Conservation (phyloP, 768 basidiomycete genomes). For the Auriscalpium microsporum region DNA sequence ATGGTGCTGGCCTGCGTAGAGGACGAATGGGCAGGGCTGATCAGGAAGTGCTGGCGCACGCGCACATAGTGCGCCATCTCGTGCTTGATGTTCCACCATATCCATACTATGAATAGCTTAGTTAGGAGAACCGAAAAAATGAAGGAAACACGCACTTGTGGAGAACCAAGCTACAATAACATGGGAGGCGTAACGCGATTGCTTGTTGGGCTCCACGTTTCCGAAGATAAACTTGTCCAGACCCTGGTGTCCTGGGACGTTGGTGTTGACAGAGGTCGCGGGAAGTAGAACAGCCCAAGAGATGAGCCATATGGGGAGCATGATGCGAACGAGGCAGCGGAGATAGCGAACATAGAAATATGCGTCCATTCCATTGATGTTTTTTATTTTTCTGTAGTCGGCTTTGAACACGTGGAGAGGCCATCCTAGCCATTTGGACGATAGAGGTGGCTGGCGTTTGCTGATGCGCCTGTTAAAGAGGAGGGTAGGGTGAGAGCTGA, state of each 20-base stretch:
- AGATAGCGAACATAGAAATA: slow-evolving; percentile 91
- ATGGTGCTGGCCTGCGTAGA: slow-evolving; percentile 86
- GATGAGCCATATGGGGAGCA: slow-evolving; percentile 87
- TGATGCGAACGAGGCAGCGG: slow-evolving; percentile 71
- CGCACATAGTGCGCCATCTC: slow-evolving; percentile 80
- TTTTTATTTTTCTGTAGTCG: slow-evolving; percentile 53
- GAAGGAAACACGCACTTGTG: slow-evolving; percentile 46
- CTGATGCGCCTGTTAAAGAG: slow-evolving; percentile 24
- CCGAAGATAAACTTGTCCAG: slow-evolving; percentile 76
- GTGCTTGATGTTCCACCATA: slow-evolving; percentile 68
- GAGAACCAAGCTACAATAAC: slow-evolving; percentile 68
- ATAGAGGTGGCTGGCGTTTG: slow-evolving; percentile 50
- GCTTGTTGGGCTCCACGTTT: slow-evolving; percentile 48
- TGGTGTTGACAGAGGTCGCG: slow-evolving; percentile 49
- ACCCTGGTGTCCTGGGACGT: slow-evolving; percentile 36
- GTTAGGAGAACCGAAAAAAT: background rate
- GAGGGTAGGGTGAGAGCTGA: background rate
- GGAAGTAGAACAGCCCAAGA: slow-evolving; percentile 86
- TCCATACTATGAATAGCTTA: slow-evolving; percentile 52
- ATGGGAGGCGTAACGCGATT: slow-evolving; percentile 67
- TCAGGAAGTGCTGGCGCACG: slow-evolving; percentile 75
- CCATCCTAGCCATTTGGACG: slow-evolving; percentile 50
- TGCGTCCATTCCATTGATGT: slow-evolving; percentile 77
- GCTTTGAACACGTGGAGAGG: slow-evolving; percentile 53
- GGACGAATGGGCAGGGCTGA: slow-evolving; percentile 61